These are phyloP conservation scores for Rhodotorula graminis DNA, from an alignment of 768 basidiomycete species.

Conservation along the genomic window DNA sequence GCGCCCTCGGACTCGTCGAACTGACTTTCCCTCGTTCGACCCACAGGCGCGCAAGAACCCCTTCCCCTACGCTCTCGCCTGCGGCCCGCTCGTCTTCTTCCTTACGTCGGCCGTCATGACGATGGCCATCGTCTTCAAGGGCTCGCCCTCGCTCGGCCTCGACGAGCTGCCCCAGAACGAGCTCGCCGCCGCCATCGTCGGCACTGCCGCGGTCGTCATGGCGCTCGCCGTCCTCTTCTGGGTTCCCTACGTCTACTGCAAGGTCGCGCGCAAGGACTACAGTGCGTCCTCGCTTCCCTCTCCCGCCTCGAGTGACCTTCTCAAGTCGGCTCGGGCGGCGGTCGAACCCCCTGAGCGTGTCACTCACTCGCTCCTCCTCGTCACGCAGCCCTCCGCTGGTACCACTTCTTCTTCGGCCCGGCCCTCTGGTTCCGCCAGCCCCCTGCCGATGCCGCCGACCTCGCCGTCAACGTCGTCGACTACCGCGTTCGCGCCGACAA, in stretches of 20 bases:
- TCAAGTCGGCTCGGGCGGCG: no score
- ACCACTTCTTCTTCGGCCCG: slow-evolving; percentile 51
- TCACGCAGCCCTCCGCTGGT: slow-evolving; percentile 45
- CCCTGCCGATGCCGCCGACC: slow-evolving; percentile 45
- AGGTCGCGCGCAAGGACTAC: slow-evolving; percentile 51
- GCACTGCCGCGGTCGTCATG: slow-evolving; percentile 47
- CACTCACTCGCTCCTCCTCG: background rate
- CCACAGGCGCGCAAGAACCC: slow-evolving; percentile 44
- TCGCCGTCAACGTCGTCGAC: slow-evolving; percentile 44
- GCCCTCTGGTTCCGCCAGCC: slow-evolving; percentile 48
- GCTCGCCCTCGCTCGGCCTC: slow-evolving; percentile 48
- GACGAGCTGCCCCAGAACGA: slow-evolving; percentile 43
- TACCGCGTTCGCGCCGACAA: slow-evolving; percentile 43
- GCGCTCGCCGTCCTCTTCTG: slow-evolving; percentile 49
- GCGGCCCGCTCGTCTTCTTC: slow-evolving; percentile 44
- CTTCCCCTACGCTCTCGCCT: slow-evolving; percentile 44
- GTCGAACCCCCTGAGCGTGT: background rate
- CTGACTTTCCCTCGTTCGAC: background rate
- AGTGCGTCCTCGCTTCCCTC: slow-evolving; percentile 29
- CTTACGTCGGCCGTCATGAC: slow-evolving; percentile 46
- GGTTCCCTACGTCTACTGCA: slow-evolving; percentile 50
- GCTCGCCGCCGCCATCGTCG: slow-evolving; percentile 47
- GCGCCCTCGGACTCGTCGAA: background rate
- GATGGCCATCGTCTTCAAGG: slow-evolving; percentile 48
- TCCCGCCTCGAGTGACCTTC: no score